These are phyloP conservation scores for Achlya hypogyna DNA, from an alignment of 352 stramenopile species.

Conservation along the genomic window DNA sequence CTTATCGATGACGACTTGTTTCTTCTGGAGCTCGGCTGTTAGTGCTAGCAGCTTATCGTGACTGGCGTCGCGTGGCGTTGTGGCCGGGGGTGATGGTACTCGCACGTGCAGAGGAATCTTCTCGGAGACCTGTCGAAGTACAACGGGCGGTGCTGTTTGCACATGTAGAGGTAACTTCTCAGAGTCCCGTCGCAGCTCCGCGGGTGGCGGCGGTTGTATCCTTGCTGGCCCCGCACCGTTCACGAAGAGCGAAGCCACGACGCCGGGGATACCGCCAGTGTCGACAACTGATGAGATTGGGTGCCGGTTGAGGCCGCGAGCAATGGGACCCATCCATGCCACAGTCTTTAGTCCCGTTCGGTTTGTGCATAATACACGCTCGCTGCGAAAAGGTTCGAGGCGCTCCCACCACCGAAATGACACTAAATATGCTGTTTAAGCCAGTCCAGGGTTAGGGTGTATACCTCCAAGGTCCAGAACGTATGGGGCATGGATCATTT, in stretches of 20 bases:
- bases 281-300: conserved; percentile 67
- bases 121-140: conserved; percentile 25
- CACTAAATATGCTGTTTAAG: background rate
- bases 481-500: conserved; percentile 11
- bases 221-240: background rate
- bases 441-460: background rate
- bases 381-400: conserved; percentile 26
- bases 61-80: background rate
- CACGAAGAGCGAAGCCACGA: conserved; percentile 34
- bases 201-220: background rate
- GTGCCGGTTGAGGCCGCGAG: conserved; percentile 59
- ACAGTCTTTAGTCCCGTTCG: conserved; percentile 19
- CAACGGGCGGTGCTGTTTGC: background rate
- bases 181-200: conserved; percentile 22
- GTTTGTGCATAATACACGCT: conserved; percentile 58
- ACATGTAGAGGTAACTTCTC: conserved; percentile 29
- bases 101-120: conserved; percentile 27
- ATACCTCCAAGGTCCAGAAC: background rate
- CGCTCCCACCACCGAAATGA: conserved; percentile 39
- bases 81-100: background rate
- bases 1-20: conserved; percentile 17
- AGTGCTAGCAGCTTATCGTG: background rate
- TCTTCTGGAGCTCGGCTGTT: background rate
- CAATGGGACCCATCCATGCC: conserved; percentile 55
- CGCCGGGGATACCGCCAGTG: conserved; percentile 45